phyloP scores from a whole-genome alignment of 768 basidiomycete species.

The Gloeophyllum trabeum region DNA sequence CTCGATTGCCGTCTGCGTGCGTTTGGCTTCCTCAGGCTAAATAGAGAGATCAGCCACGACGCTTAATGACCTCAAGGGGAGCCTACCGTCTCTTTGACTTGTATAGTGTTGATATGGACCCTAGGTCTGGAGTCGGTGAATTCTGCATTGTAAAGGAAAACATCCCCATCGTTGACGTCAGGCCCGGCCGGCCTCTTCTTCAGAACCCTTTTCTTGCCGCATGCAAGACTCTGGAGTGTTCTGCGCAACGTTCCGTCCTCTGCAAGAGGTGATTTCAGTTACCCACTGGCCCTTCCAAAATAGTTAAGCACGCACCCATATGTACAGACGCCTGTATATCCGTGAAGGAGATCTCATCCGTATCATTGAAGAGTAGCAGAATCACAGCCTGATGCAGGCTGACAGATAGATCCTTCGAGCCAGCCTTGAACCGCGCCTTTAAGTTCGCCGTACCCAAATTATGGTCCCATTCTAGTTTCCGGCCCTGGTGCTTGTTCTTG shows the following conservation, averaged over 20 bases:
- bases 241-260: slow-evolving; percentile 66
- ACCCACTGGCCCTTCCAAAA: neutral
- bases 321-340: slow-evolving; percentile 59
- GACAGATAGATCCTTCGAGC: slow-evolving; percentile 79
- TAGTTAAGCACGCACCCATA: slow-evolving; percentile 45
- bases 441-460: slow-evolving; percentile 77
- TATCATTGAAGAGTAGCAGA: slow-evolving; percentile 76
- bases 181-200: slow-evolving; percentile 68
- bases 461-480: slow-evolving; percentile 78
- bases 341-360: slow-evolving; percentile 42
- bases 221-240: slow-evolving; percentile 86
- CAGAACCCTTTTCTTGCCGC: slow-evolving; percentile 83
- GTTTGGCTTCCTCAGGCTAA: slow-evolving; percentile 80
- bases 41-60: neutral
- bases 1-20: slow-evolving; percentile 77
- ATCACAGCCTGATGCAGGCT: slow-evolving; percentile 88
- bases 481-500: slow-evolving; percentile 63
- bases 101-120: slow-evolving; percentile 93
- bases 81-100: slow-evolving; percentile 82
- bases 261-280: slow-evolving; percentile 22
- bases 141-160: slow-evolving; percentile 71
- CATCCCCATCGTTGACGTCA: slow-evolving; percentile 67
- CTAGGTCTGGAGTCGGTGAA: slow-evolving; percentile 73
- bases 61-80: neutral
- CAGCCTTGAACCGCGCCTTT: slow-evolving; percentile 53